Conservation (phyloP, 2,329 filamentous ascomycete species). For the Sarocladiaceae sp. region DNA sequence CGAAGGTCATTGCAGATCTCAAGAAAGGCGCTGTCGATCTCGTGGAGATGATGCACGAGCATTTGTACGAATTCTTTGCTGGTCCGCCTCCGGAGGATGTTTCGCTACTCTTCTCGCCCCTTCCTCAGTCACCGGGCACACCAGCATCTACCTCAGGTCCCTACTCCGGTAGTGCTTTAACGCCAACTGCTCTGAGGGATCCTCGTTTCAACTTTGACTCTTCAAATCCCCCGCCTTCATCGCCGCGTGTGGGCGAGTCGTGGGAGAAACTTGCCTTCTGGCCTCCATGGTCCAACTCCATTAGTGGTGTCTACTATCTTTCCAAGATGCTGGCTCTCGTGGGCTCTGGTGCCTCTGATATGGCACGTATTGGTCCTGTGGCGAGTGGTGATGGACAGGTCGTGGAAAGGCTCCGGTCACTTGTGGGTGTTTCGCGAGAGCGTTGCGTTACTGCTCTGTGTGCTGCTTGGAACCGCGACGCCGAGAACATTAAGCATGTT, state of each 20-base stretch:
- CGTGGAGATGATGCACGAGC: constrained; percentile 77
- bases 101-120: constrained; percentile 78
- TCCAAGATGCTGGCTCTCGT: constrained; percentile 77
- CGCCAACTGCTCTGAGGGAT: constrained; percentile 58
- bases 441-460: constrained; percentile 82
- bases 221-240: constrained; percentile 70
- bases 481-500: constrained; percentile 84
- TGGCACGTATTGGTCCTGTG: constrained; percentile 70
- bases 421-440: constrained; percentile 78
- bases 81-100: constrained; percentile 89
- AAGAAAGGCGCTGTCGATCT: constrained; percentile 77
- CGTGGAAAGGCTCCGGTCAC: constrained; percentile 67
- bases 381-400: constrained; percentile 47
- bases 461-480: constrained; percentile 88
- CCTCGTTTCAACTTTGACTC: constrained; percentile 77
- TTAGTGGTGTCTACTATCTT: constrained; percentile 89
- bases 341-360: constrained; percentile 81
- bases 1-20: constrained; percentile 65
- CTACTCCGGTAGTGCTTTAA: constrained; percentile 28
- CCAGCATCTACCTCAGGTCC: constrained; percentile 16
- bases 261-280: constrained; percentile 97
- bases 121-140: constrained; percentile 45
- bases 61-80: constrained; percentile 76
- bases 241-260: constrained; percentile 72
- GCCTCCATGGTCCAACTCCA: constrained; percentile 87